Base-by-base conservation (phyloP, 2,329 filamentous ascomycete species). In the Zarea fungicola region DNA sequence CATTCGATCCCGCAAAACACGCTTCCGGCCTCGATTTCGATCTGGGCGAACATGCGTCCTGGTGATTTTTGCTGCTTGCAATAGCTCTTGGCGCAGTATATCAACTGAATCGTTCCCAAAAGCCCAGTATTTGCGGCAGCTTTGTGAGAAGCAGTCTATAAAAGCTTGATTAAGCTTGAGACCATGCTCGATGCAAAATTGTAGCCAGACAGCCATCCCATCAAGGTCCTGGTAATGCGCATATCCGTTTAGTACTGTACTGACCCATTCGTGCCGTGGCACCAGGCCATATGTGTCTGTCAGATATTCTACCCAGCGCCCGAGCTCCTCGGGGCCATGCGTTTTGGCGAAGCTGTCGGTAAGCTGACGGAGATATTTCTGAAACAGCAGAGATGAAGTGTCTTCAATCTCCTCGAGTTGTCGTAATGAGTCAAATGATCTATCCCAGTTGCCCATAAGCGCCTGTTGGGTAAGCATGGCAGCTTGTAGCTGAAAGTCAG, bases 221-320 rank as follows among this genome's bases (percentile, higher is more conserved):
- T 62, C 54, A 1, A 59, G 39, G 21, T 66, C 56, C 11, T 59
- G 63, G n/a, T 51, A 57, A 18, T 58, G 53, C 8, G 63, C 62
- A 45, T 67, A 56, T 6, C 50, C 51, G 13, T 67, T 61, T 29
- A 67, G 52, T 4, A 68, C 59, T 8, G 56, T 48, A 46, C 61
- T 60, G 3, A 61, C 58, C 49, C 66, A 61, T 13, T 58, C 52
- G 10, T 56, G 54, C 19, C 60, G 62, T 3, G 65, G 49, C 7
- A 45, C 51, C 54, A 68, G 58, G 6, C 42, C 43, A 32, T 62
- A 61, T 22, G 43, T 50, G n/a, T 52, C 43, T 16, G 60, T 55
- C 19, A 65, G 53, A 32, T 54, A 52, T 35, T 59, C 58, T 2
- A 68, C 53, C n/a, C 65, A 58, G 1, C 25, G 26, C 5, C 68